Conservation (phyloP, 306 rosid genomes). For the Ormosia emarginata region DNA sequence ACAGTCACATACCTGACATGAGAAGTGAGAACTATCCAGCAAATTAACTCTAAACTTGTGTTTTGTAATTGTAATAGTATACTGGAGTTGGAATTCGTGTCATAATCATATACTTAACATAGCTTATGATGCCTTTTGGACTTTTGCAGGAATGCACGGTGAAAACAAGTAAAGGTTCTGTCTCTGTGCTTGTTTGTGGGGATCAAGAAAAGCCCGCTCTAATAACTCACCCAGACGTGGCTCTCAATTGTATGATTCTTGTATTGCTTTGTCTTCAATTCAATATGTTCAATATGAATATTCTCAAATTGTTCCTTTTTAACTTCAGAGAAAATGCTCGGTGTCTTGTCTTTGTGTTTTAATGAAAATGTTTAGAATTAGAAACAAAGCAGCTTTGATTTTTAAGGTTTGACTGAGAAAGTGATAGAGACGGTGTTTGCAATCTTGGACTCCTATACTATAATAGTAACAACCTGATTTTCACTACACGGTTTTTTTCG, state of each 20-base stretch:
- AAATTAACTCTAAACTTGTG: too few relatives aligned
- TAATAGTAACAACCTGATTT: neutral
- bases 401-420: neutral
- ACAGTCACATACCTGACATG: too few relatives aligned
- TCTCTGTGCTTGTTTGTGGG: conserved; percentile 80
- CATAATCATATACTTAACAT: neutral
- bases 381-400: neutral
- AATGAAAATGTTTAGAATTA: neutral
- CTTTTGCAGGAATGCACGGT: conserved; percentile 63
- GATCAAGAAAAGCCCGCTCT: conserved; percentile 88
- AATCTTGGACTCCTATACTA: neutral
- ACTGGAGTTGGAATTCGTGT: neutral
- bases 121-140: neutral
- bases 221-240: conserved; percentile 81
- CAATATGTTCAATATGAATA: neutral
- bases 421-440: neutral
- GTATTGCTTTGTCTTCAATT: neutral
- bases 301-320: neutral
- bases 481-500: conserved; percentile 34
- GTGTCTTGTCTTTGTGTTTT: neutral
- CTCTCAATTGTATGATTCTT: conserved; percentile 66
- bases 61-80: too few relatives aligned
- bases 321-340: neutral
- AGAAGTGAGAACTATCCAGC: too few relatives aligned
- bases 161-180: conserved; percentile 77